These are phyloP conservation scores for Carpinus fangiana DNA, from an alignment of 306 rosid genomes.

Conservation along the genomic window DNA sequence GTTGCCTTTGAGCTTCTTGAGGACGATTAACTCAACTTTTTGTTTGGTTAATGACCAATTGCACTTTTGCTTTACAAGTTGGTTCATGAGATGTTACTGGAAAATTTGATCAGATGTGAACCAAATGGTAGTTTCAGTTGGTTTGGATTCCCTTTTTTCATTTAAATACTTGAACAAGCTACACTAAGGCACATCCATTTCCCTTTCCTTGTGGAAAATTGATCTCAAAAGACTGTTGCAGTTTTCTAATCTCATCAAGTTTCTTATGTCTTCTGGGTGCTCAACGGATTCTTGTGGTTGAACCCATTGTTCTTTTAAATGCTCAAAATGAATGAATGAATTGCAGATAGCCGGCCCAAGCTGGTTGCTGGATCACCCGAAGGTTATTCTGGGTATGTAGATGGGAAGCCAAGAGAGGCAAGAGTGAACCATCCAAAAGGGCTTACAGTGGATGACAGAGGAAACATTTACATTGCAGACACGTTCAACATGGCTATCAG, in stretches of 20 bases:
- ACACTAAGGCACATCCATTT: background rate
- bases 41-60: background rate
- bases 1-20: conserved; percentile 25
- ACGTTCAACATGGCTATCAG: conserved; percentile 95
- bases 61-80: conserved; percentile 22
- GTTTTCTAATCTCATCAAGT: conserved; percentile 9
- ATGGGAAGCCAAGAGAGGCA: conserved; percentile 89
- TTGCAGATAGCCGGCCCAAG: conserved; percentile 85
- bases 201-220: background rate
- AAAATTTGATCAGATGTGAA: background rate
- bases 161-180: background rate
- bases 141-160: background rate
- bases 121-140: background rate
- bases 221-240: background rate
- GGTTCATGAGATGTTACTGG: conserved; percentile 4
- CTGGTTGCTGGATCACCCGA: conserved; percentile 88
- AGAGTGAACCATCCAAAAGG: conserved; percentile 97
- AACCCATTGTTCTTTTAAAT: conserved; percentile 12
- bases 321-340: conserved; percentile 36
- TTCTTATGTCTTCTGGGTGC: conserved; percentile 10
- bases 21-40: background rate
- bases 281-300: background rate
- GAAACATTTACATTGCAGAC: conserved; percentile 93
- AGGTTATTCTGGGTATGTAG: conserved; percentile 87
- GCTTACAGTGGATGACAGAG: conserved; percentile 72